Base-by-base conservation (phyloP, 2,329 filamentous ascomycete genomes). In the Curvularia eragrostidis region DNA sequence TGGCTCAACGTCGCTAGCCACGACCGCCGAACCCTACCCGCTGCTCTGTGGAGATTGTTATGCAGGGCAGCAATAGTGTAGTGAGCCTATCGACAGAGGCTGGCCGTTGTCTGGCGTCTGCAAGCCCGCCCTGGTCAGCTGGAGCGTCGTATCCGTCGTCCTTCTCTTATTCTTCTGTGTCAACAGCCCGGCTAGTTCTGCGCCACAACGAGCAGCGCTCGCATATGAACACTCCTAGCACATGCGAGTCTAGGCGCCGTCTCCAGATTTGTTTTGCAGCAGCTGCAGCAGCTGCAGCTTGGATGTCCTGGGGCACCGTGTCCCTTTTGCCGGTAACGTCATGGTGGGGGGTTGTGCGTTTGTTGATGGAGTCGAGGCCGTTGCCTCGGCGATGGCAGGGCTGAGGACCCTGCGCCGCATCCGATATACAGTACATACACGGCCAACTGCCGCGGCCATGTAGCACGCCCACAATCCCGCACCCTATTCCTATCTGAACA, bases 401-500 rank as follows among this genome's bases (percentile, higher is more conserved):
- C 50, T 52, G 43, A 41, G 61, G 59, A 59, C 58, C 62, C 60
- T 64, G 58, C 63, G 47, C 61, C 36, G 44, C 44, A 54, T 59
- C 53, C 39, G 48, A 64, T 69, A 69, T 61, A 57, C 62, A 64
- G 50, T 18, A 8, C 47, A 59, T 18, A 8, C 47, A 59, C 52
- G 34, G 19, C 48, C 42, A 43, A 43, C 41, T 18, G 43, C 30
- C 56, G 54, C 26, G 36, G 44, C 44, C 53, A 60, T 42, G 41
- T 24, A 44, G 50, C 48, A 57, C 54, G 62, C 51, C 52, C 56
- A 36, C 48, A 53, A 59, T 49, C 54, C 42, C 42, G 23, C 28
- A 56, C 54, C 62, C 60, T 71, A 75, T 75, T 75, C 44, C 72
- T 75, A 73, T 61, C 63, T 30, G 32, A 46, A 53, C 58, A 53